These are phyloP conservation scores for Didymella sp. DNA, from an alignment of 2,329 filamentous ascomycete species.

Conservation along the genomic window DNA sequence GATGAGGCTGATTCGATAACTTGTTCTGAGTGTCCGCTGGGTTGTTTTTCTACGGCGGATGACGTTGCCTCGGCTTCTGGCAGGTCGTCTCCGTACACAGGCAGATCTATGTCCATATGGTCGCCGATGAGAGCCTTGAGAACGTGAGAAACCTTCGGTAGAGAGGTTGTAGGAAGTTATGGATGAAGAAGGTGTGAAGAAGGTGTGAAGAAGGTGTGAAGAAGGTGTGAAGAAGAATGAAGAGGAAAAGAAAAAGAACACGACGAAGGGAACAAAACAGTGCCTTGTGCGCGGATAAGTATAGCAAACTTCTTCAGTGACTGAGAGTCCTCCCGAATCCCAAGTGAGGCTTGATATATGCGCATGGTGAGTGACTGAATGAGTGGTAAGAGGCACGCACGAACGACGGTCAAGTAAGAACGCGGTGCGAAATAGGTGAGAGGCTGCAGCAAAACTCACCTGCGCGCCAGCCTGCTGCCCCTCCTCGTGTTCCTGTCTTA, in stretches of 20 bases:
- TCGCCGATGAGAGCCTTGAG: conserved; percentile 31
- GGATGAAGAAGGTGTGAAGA: neutral
- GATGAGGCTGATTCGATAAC: conserved; percentile 46
- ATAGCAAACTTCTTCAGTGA: neutral
- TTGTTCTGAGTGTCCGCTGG: conserved; percentile 24
- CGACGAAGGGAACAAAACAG: too few relatives aligned
- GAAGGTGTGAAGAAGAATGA: too few relatives aligned
- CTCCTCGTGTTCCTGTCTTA: conserved; percentile 55
- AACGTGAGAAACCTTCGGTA: conserved; percentile 19
- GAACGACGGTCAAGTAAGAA: neutral
- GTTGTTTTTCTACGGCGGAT: conserved; percentile 19
- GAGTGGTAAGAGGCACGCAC: neutral
- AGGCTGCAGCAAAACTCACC: conserved; percentile 44
- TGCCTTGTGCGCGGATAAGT: neutral
- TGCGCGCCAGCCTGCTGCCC: conserved; percentile 41
- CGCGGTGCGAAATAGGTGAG: neutral
- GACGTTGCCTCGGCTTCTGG: conserved; percentile 42
- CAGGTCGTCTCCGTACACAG: conserved; percentile 44
- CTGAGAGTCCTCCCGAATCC: neutral
- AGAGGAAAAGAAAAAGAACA: too few relatives aligned
- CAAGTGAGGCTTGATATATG: conserved; percentile 14
- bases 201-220: neutral
- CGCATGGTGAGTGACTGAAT: conserved; percentile 1
- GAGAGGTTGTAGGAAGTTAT: neutral
- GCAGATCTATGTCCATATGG: conserved; percentile 42